A percentile compares a stretch with the other conserved stretches of the same genome.
Conservation (phyloP, 2,329 filamentous ascomycete genomes). For the Pseudogymnoascus sp. region DNA sequence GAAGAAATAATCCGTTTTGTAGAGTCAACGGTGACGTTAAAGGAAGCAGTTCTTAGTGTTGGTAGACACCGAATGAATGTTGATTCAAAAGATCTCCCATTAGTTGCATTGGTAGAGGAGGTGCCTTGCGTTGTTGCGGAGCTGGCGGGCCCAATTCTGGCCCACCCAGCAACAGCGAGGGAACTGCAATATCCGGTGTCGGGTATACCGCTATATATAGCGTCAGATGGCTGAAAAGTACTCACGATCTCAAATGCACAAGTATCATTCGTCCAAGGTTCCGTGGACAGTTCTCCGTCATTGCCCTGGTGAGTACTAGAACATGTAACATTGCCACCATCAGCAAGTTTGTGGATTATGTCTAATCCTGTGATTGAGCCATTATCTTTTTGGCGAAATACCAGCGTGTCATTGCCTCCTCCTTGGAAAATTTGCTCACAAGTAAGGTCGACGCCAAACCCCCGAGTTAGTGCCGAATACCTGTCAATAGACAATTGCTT, state of each 20-base stretch:
- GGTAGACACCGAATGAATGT: slow-evolving; percentile 31
- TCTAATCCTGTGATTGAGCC: slow-evolving; percentile 4
- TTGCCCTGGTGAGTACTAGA: neutral
- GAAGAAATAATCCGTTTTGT: slow-evolving; percentile 26
- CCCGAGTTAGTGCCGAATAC: slow-evolving; percentile 27
- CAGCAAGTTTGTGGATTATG: slow-evolving; percentile 3
- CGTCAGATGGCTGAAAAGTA: neutral
- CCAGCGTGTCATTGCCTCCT: neutral
- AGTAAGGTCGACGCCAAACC: slow-evolving; percentile 29
- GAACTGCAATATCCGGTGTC: slow-evolving; percentile 14
- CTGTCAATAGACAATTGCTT: slow-evolving; percentile 7
- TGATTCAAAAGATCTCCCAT: neutral
- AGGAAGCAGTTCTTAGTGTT: slow-evolving; percentile 26
- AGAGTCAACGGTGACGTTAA: slow-evolving; percentile 30
- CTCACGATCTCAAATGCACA: neutral
- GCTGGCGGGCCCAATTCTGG: slow-evolving; percentile 10
- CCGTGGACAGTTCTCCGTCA: neutral
- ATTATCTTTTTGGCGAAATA: neutral
- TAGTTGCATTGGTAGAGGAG: neutral
- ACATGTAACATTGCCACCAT: neutral
- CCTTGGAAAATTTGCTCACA: slow-evolving; percentile 26
- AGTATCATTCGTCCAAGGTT: neutral
- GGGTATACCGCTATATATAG: neutral
- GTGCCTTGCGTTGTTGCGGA: neutral
- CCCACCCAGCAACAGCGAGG: slow-evolving; percentile 16